phyloP scores from a whole-genome alignment of 2,329 filamentous ascomycete species.

The Anisogramma anomala region DNA sequence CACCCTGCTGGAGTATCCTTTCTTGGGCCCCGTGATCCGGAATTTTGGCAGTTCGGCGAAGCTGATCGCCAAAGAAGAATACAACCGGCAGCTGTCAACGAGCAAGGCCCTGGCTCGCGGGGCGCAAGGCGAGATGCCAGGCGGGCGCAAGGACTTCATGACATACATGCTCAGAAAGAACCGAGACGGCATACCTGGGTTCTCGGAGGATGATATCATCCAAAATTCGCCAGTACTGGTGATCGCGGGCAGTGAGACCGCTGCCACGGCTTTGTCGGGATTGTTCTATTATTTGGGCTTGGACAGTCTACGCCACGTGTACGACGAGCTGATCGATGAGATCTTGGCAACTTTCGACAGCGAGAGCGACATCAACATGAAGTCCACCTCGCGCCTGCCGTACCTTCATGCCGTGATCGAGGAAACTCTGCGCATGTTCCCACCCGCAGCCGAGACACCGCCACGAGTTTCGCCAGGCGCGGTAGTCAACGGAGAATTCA shows the following conservation, averaged over 20 bases:
- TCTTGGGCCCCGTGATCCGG: neutral
- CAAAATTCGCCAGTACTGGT: conserved; percentile 18
- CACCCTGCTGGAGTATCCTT: neutral
- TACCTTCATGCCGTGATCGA: conserved; percentile 68
- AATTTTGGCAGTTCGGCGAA: neutral
- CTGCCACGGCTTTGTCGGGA: conserved; percentile 28
- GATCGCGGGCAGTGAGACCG: conserved; percentile 37
- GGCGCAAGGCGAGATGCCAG: conserved; percentile 5
- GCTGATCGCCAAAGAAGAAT: conserved; percentile 1
- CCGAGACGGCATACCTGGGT: conserved; percentile 6
- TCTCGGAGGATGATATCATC: conserved; percentile 5
- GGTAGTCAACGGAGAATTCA: conserved; percentile 1
- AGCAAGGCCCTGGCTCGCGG: conserved; percentile 5
- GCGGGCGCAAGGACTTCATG: conserved; percentile 15
- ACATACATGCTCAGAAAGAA: conserved; percentile 11
- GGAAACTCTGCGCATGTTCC: conserved; percentile 58
- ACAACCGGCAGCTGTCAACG: neutral
- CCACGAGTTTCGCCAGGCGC: conserved; percentile 2
- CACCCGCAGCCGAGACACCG: conserved; percentile 5
- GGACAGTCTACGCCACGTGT: conserved; percentile 16
- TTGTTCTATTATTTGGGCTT: conserved; percentile 20
- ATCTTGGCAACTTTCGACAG: conserved; percentile 19
- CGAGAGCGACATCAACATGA: conserved; percentile 19
- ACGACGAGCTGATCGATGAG: conserved; percentile 18
- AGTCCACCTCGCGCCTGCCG: conserved; percentile 32